Evolutionary conservation across 2,329 filamentous ascomycete species (phyloP), one percentile per base, ranked within the genome.

Genomic region (Microthyrium microscopicum): DNA sequence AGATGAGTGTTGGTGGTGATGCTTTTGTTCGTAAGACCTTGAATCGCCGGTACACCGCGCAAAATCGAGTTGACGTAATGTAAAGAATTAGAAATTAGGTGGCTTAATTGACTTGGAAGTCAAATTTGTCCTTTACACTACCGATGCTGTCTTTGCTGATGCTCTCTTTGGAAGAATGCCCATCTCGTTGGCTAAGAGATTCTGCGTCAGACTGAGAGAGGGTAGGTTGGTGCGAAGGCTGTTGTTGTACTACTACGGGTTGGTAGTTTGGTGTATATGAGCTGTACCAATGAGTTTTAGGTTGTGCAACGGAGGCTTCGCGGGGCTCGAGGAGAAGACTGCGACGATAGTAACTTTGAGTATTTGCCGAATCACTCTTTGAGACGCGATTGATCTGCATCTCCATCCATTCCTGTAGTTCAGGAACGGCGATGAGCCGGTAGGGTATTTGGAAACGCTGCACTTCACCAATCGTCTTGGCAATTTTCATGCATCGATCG

Each of bases 391-490:
- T 61, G 32, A 94, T 73, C 53, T 94, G 80, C 16, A 72, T 67
- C 40, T 85, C 72, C 52, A 98, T 73, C 87, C 87, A 98, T 17
- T 87, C 77, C 52, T 95, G 87, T 51, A 98, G 68, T 46, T 95
- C 87, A 1, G 80, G 73, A 4, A 95, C 64, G 48, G 89, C 78
- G 2, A 69, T 68, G 13, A 98, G 68, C 5, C 77, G 71, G 53
- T 95, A 95, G 0, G 85, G 83, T 15, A 93, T 81, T 56, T 98
- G 89, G 61, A 95, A 95, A 13, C 85, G 77, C 53, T 98, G 89
- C 5, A 98, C 69, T 46, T 95, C 87, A 41, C 82, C 81, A 46
- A 98, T 92, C 49, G 95, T 91, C 56, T 85, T 89, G 29, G 87
- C 85, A 3, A 85, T 95, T 44, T 84, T 82, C 46, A 75, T 79